These are phyloP conservation scores for Leishmania guyanensis DNA, from an alignment of 208 protist genomes.

Conservation along the genomic window DNA sequence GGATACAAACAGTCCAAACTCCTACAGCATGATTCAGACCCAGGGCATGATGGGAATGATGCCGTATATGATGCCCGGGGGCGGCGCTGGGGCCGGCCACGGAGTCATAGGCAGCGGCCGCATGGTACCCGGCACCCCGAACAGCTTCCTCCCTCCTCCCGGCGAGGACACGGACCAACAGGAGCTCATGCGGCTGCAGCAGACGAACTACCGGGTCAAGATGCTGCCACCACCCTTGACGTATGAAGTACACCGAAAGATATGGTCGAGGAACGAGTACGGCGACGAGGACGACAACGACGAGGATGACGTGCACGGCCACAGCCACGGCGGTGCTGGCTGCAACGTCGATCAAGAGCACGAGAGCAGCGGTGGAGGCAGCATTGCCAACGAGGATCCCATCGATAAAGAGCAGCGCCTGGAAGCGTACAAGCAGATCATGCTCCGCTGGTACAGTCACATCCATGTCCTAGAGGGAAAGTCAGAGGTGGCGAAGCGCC, in stretches of 20 bases:
- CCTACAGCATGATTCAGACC: constrained; percentile 25
- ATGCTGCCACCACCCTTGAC: constrained; percentile 55
- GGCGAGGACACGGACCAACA: constrained; percentile 37
- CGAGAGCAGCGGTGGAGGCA: constrained; percentile 21
- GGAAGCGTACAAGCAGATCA: constrained; percentile 44
- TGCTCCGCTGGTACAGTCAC: constrained; percentile 55
- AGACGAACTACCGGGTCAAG: constrained; percentile 48
- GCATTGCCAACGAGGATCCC: constrained; percentile 32
- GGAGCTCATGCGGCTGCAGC: constrained; percentile 36
- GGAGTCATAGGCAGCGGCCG: constrained; percentile 13
- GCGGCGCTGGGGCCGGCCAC: constrained; percentile 6
- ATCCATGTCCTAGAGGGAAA: constrained; percentile 48
- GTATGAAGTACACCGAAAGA: constrained; percentile 45
- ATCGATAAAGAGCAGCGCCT: constrained; percentile 39
- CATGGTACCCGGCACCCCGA: constrained; percentile 9
- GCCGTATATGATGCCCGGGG: constrained; percentile 26
- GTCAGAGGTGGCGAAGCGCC: constrained; percentile 31
- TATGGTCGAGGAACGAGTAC: constrained; percentile 42
- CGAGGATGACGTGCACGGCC: constrained; percentile 1
- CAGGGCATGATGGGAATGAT: constrained; percentile 22
- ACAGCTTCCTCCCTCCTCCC: constrained; percentile 33
- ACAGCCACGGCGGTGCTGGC: constrained; percentile 5
- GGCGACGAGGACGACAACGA: constrained; percentile 36
- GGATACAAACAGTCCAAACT: constrained; percentile 20
- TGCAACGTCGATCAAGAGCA: constrained; percentile 17